These are phyloP conservation scores for Lentinus tigrinus DNA, from an alignment of 768 basidiomycete genomes.

Conservation along the genomic window DNA sequence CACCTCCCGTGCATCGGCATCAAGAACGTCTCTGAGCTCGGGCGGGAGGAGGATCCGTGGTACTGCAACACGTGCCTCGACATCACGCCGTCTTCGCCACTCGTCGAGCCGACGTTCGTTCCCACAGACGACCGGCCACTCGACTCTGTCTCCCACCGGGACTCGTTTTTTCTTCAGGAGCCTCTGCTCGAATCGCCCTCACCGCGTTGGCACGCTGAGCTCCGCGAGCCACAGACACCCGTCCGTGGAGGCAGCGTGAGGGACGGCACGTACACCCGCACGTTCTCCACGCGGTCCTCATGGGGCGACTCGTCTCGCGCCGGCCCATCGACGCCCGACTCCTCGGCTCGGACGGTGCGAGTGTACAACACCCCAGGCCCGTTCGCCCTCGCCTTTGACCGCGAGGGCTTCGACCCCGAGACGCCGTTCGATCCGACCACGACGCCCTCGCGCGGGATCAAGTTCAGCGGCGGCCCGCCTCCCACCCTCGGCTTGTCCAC, in stretches of 20 bases:
- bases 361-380: constrained; percentile 27
- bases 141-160: constrained; percentile 38
- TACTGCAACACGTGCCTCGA: constrained; percentile 61
- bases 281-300: constrained; percentile 38
- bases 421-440: constrained; percentile 75
- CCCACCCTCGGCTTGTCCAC: constrained; percentile 18
- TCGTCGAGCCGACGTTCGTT: constrained; percentile 66
- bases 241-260: constrained; percentile 30
- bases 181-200: constrained; percentile 55
- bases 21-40: constrained; percentile 57
- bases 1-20: constrained; percentile 82
- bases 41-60: constrained; percentile 79
- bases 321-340: constrained; percentile 57
- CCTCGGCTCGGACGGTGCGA: constrained; percentile 26
- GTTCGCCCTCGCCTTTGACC: constrained; percentile 16
- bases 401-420: constrained; percentile 34
- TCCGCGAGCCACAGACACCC: constrained; percentile 47
- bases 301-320: constrained; percentile 52
- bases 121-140: constrained; percentile 54
- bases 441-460: constrained; percentile 78
- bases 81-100: constrained; percentile 40
- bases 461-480: constrained; percentile 39
- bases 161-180: constrained; percentile 62
- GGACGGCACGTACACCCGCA: constrained; percentile 16
- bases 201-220: constrained; percentile 44